Percentiles rank a stretch among this genome's conserved stretches.
These are phyloP conservation scores for Vitis hybrid DNA, from an alignment of 177 flowering plant genomes.

Conservation along the genomic window DNA sequence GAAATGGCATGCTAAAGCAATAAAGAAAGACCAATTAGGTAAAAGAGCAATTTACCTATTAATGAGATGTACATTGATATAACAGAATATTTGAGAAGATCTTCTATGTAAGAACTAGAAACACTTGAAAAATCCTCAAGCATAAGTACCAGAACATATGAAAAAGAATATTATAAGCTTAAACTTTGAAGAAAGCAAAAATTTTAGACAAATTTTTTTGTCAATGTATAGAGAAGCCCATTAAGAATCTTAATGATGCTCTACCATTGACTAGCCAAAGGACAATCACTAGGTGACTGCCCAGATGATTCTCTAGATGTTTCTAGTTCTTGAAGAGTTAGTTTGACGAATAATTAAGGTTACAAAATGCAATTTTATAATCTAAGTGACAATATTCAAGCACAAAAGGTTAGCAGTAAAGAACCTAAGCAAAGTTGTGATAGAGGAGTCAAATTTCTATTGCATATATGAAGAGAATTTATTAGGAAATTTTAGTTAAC, in stretches of 20 bases:
- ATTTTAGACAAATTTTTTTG: constrained; percentile 65
- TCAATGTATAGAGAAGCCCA: constrained; percentile 47
- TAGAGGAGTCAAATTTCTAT: too few relatives aligned
- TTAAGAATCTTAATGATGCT: constrained; percentile 62
- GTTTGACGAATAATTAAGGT: too few relatives aligned
- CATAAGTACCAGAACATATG: constrained; percentile 3
- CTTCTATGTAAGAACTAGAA: constrained; percentile 62
- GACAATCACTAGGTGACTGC: constrained; percentile 36
- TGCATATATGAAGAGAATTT: too few relatives aligned
- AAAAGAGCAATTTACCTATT: constrained; percentile 56
- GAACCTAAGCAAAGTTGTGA: too few relatives aligned
- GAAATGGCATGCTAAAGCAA: too few relatives aligned
- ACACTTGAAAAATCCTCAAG: constrained; percentile 57
- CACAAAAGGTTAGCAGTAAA: too few relatives aligned
- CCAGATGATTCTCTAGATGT: constrained; percentile 48
- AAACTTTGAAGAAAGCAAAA: not conserved
- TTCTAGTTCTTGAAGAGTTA: constrained; percentile 54
- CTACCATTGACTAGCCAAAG: constrained; percentile 61
- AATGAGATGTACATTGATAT: constrained; percentile 80
- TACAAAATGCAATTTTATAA: too few relatives aligned
- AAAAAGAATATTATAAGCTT: not conserved
- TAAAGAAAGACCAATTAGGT: too few relatives aligned
- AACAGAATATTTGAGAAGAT: constrained; percentile 74
- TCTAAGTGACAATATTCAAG: too few relatives aligned
- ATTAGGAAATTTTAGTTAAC: too few relatives aligned